Evolutionary conservation across 2,329 filamentous ascomycete genomes (phyloP).

Genomic region (Penicillium crustosum): DNA sequence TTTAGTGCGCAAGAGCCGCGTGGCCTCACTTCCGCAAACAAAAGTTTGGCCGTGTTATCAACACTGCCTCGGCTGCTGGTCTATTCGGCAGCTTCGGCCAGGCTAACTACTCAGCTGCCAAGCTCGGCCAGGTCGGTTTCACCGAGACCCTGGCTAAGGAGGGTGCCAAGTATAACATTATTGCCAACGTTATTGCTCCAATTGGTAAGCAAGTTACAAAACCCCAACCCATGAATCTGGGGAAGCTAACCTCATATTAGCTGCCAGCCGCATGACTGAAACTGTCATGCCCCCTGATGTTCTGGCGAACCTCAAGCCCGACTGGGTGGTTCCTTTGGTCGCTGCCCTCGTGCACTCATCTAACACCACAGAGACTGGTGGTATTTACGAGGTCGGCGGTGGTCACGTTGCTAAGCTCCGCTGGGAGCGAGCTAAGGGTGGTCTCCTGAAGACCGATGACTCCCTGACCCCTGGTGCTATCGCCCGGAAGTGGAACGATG

Average conservation of each 20-base stretch:
- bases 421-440: slow-evolving; percentile 90
- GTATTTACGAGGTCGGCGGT: slow-evolving; percentile 91
- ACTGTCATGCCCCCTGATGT: slow-evolving; percentile 96
- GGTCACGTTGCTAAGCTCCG: slow-evolving; percentile 89
- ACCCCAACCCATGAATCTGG: background rate
- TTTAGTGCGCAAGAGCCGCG: slow-evolving; percentile 76
- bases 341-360: slow-evolving; percentile 83
- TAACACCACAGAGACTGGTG: slow-evolving; percentile 78
- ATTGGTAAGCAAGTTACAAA: slow-evolving; percentile 51
- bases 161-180: slow-evolving; percentile 95
- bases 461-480: slow-evolving; percentile 85
- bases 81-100: slow-evolving; percentile 96
- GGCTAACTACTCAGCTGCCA: slow-evolving; percentile 95
- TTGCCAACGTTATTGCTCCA: slow-evolving; percentile 91
- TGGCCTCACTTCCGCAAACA: slow-evolving; percentile 99
- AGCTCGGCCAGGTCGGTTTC: slow-evolving; percentile 92
- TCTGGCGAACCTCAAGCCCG: slow-evolving; percentile 79
- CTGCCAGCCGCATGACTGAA: slow-evolving; percentile 91
- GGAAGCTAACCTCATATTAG: slow-evolving; percentile 42
- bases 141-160: slow-evolving; percentile 98
- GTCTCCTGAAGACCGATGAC: slow-evolving; percentile 83
- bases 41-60: slow-evolving; percentile 96
- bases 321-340: slow-evolving; percentile 93
- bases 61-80: slow-evolving; percentile 93
- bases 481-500: slow-evolving; percentile 83